Base-by-base conservation (phyloP, 2,329 filamentous ascomycete species). In the Hypomyces perniciosus region DNA sequence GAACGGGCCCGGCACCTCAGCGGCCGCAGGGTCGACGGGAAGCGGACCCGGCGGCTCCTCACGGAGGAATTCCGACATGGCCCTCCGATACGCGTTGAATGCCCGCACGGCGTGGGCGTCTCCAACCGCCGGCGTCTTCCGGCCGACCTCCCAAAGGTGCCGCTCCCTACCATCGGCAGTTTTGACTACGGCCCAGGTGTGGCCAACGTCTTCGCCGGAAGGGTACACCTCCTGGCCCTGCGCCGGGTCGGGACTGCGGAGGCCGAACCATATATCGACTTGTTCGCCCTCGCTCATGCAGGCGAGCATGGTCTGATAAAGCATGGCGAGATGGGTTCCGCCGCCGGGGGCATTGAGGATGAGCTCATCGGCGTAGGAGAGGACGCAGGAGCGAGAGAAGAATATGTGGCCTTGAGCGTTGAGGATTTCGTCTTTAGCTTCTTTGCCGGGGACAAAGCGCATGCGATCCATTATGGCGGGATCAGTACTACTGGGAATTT, bases 391-490 rank as follows among this genome's bases (percentile, higher is more conserved):
- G 20, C 54, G 49, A 20, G 50, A 43, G 46, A 56, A 54, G 44
- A 52, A 54, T 37, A 56, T 48, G 50, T 49, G 51, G 49, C 55
- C 51, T 29, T 50, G 35, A n/a, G 51, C 53, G 7, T 54, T 48
- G 49, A 54, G 49, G n/a, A 57, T 57, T 45, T 56, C 51, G 8
- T 55, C 51, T 37, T 52, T 57, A 46, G 55, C 55, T 26, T 57
- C 46, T 9, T 54, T 47, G 31, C 55, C 55, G 27, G 55, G 55
- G 35, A 57, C 43, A 42, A 54, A 56, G 37, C 30, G 33, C 53
- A 57, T 55, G 27, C 52, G 52, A 26, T 53, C 53, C 53, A 54
- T 52, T 12, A n/a, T 20, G 8, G 28, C 13, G 12, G 12, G 9
- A n/a, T n/a, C n/a, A n/a, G 38, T 5, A 33, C 20, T 20, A 6